phyloP scores from a whole-genome alignment of 225 moss, liverwort and hornwort genomes.

The Physcomitrium patens region DNA sequence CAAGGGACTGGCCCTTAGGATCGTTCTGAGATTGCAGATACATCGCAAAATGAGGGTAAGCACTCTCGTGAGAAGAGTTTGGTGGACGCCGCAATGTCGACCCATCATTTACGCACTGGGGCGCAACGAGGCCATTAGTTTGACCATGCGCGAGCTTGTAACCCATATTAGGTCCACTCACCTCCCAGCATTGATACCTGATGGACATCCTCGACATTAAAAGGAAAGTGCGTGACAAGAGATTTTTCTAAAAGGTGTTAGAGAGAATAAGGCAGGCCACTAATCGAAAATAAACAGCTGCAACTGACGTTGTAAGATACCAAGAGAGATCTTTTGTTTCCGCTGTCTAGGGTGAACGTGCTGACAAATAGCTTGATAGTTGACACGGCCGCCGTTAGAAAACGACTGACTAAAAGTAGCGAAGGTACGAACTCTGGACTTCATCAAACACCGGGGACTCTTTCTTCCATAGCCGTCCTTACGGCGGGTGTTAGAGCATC shows the following conservation, averaged over 20 bases:
- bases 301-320: slow-evolving; percentile 28
- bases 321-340: slow-evolving; percentile 43
- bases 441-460: slow-evolving; percentile 56
- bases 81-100: slow-evolving; percentile 44
- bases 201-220: slow-evolving; percentile 52
- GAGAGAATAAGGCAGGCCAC: neutral
- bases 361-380: slow-evolving; percentile 42
- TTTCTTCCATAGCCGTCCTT: slow-evolving; percentile 65
- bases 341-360: slow-evolving; percentile 60
- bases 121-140: slow-evolving; percentile 32
- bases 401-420: slow-evolving; percentile 30
- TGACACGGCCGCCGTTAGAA: slow-evolving; percentile 38
- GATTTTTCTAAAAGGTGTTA: no score
- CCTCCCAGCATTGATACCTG: slow-evolving; percentile 68
- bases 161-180: slow-evolving; percentile 52
- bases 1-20: slow-evolving; percentile 28
- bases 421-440: slow-evolving; percentile 33
- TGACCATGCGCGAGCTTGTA: slow-evolving; percentile 46
- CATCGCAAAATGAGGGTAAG: slow-evolving; percentile 39
- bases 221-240: neutral
- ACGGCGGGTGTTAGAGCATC: slow-evolving; percentile 36
- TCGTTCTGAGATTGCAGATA: slow-evolving; percentile 42
- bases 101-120: slow-evolving; percentile 51
- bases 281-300: slow-evolving; percentile 45
- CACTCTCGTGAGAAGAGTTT: slow-evolving; percentile 36